Percentiles rank a stretch among this genome's conserved stretches.
Conservation (phyloP, 257 asterid species). For the Scutellaria galericulata region DNA sequence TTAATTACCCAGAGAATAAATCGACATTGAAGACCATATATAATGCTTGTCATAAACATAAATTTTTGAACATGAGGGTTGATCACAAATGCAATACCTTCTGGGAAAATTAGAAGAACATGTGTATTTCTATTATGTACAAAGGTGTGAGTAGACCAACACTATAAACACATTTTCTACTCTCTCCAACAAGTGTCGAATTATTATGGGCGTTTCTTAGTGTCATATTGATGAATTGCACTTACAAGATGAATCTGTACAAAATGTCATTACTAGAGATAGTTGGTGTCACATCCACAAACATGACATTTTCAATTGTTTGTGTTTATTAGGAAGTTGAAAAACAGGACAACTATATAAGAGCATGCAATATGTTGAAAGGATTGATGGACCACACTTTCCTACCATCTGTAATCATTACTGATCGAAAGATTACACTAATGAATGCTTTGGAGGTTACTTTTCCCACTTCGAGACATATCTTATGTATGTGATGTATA, state of each 20-base stretch:
- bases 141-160: neutral
- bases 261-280: neutral
- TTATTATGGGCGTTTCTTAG: neutral
- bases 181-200: neutral
- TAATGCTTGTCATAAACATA: neutral
- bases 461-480: neutral
- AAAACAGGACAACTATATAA: neutral
- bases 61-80: neutral
- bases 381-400: neutral
- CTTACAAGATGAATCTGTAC: neutral
- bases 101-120: neutral
- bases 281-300: neutral
- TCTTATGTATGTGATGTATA: neutral
- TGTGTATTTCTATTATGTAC: neutral
- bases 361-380: neutral
- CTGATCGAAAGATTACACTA: neutral
- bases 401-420: neutral
- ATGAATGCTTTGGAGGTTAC: neutral
- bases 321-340: neutral
- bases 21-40: neutral
- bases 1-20: neutral
- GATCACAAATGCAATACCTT: neutral
- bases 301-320: neutral
- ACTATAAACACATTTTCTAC: neutral
- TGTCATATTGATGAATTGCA: neutral